Percentiles rank a stretch among this genome's conserved stretches.
These are phyloP conservation scores for Russula lepida DNA, from an alignment of 768 basidiomycete species.

Conservation along the genomic window DNA sequence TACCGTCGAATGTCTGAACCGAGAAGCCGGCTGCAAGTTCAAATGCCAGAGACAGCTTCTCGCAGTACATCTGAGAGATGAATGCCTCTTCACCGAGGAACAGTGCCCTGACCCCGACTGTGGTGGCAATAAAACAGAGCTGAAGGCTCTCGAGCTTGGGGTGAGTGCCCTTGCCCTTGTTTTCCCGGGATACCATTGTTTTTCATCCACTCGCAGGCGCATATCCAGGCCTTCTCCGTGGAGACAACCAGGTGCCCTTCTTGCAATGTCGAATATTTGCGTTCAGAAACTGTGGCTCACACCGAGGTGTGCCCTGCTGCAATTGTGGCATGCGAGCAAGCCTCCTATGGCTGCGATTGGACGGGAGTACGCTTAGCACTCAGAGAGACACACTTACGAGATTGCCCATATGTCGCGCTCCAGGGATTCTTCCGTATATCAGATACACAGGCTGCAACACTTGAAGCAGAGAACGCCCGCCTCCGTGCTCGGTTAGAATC, in stretches of 20 bases:
- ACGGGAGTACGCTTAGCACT: conserved; percentile 36
- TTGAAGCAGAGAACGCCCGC: conserved; percentile 57
- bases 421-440: conserved; percentile 49
- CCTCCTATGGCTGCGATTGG: conserved; percentile 47
- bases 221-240: conserved; percentile 34
- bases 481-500: conserved; percentile 51
- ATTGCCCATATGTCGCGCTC: conserved; percentile 53
- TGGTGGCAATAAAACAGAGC: conserved; percentile 27
- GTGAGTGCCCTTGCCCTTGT: conserved; percentile 26
- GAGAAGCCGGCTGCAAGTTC: conserved; percentile 48
- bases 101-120: conserved; percentile 44
- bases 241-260: conserved; percentile 32
- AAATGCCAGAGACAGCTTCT: conserved; percentile 62
- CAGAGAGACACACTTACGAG: conserved; percentile 30
- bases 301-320: conserved; percentile 32
- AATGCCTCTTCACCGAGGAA: conserved; percentile 50
- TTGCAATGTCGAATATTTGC: conserved; percentile 33
- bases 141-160: conserved; percentile 30
- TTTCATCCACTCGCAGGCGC: conserved; percentile 19
- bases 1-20: conserved; percentile 60
- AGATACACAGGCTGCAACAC: conserved; percentile 26
- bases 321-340: conserved; percentile 38
- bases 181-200: not conserved
- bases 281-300: conserved; percentile 32
- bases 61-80: conserved; percentile 50